Conservation (phyloP, 1,284 basidiomycete genomes). For the Tylopilus orsonianus region DNA sequence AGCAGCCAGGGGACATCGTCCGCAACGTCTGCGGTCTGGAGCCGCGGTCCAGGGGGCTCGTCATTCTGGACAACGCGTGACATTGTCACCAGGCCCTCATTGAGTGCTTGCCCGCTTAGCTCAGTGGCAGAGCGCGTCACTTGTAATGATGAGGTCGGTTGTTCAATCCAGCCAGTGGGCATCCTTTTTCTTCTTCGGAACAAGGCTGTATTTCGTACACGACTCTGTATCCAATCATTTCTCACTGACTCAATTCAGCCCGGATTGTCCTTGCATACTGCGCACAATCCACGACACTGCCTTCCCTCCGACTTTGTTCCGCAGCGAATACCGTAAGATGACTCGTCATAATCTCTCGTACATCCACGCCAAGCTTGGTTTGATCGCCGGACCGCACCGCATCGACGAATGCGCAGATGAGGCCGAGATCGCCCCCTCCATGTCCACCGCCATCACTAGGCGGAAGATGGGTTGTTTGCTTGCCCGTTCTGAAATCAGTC, state of each 20-base stretch:
- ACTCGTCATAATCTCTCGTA: constrained; percentile 69
- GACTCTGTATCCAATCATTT: no score
- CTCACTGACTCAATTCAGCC: constrained; percentile 23
- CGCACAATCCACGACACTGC: constrained; percentile 62
- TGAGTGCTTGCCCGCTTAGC: constrained; percentile 27
- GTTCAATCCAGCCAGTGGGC: constrained; percentile 44
- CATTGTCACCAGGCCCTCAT: no score
- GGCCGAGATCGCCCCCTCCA: constrained; percentile 78
- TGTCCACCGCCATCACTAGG: constrained; percentile 64
- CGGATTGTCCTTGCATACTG: constrained; percentile 57
- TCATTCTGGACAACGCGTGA: no score
- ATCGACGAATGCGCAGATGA: constrained; percentile 70
- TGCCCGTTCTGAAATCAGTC: constrained; percentile 70
- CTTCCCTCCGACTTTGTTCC: constrained; percentile 69
- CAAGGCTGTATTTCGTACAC: no score
- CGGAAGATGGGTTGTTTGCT: constrained; percentile 51
- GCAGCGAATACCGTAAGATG: constrained; percentile 86
- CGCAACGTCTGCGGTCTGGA: no score
- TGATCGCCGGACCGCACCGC: constrained; percentile 68
- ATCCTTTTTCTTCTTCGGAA: background rate
- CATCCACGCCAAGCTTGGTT: constrained; percentile 60
- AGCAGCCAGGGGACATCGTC: no score
- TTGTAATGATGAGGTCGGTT: constrained; percentile 49
- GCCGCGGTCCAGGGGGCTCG: no score
- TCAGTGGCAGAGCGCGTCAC: constrained; percentile 57